These are phyloP conservation scores for Saussurea involucrata DNA, from an alignment of 129 eudicot species.

Conservation along the genomic window DNA sequence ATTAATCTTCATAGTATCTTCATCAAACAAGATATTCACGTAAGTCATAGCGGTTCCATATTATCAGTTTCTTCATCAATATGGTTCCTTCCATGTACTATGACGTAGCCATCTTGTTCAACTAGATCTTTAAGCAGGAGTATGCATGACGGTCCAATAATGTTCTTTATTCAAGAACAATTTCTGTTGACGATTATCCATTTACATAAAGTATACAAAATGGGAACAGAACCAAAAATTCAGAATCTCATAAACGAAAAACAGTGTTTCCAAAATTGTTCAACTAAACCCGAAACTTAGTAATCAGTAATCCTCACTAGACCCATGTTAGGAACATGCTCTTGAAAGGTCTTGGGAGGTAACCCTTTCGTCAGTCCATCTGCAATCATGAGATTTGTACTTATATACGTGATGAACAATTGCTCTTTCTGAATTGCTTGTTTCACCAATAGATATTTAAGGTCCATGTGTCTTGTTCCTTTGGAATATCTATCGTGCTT, in stretches of 20 bases:
- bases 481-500: neutral
- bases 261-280: neutral
- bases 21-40: neutral
- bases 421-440: slow-evolving; percentile 1
- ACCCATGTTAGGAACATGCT: neutral
- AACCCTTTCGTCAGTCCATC: slow-evolving; percentile 1
- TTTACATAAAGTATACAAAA: neutral
- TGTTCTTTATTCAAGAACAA: neutral
- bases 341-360: neutral
- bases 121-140: neutral
- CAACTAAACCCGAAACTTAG: neutral
- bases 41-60: neutral
- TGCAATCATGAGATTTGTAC: neutral
- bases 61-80: neutral
- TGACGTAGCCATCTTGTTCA: neutral
- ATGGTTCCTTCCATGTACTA: slow-evolving; percentile 2
- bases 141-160: neutral
- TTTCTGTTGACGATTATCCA: neutral
- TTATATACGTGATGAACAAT: neutral
- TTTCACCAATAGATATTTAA: neutral
- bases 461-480: neutral
- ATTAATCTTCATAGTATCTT: neutral
- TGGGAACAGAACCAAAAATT: neutral
- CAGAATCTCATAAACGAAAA: neutral
- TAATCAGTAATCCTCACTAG: neutral